phyloP scores from a whole-genome alignment of 2,329 filamentous ascomycete genomes.

The Ceratocystiopsis brevicomis region DNA sequence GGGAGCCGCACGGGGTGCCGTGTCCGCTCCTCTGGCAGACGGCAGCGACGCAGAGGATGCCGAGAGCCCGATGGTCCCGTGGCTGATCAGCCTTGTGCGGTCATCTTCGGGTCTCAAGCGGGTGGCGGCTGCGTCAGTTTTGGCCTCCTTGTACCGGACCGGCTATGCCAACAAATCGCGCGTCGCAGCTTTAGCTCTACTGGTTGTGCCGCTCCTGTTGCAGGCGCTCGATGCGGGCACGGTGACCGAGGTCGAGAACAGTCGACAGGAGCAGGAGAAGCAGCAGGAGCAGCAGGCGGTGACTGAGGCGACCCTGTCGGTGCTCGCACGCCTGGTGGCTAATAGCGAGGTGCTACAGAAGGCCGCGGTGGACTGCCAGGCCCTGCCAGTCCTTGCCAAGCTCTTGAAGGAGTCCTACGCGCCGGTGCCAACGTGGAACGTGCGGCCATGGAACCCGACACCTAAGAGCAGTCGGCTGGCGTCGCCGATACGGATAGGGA shows the following conservation, averaged over 20 bases:
- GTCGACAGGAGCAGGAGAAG: conserved; percentile 14
- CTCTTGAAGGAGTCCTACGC: conserved; percentile 33
- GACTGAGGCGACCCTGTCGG: conserved; percentile 51
- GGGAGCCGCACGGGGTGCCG: no score
- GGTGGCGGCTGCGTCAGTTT: conserved; percentile 48
- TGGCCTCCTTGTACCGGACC: conserved; percentile 50
- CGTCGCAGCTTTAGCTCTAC: conserved; percentile 42
- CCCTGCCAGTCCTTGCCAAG: conserved; percentile 26
- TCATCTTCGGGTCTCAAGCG: conserved; percentile 37
- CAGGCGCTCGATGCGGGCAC: conserved; percentile 21
- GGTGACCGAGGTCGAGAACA: no score
- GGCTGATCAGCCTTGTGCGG: conserved; percentile 48
- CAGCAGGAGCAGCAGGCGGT: conserved; percentile 28
- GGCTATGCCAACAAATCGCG: conserved; percentile 45
- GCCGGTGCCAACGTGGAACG: conserved; percentile 17
- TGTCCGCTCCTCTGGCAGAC: no score
- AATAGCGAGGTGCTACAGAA: conserved; percentile 67
- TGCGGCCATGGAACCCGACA: conserved; percentile 19
- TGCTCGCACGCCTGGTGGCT: conserved; percentile 60
- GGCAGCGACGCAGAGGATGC: conserved; percentile 31
- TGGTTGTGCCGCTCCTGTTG: conserved; percentile 53
- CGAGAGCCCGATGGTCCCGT: conserved; percentile 54
- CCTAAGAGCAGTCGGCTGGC: no score
- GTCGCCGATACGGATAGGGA: conserved; percentile 7
- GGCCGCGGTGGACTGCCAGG: conserved; percentile 51